Percentiles rank a stretch among this genome's conserved stretches.
These are phyloP conservation scores for Luffa aegyptiaca DNA, from an alignment of 306 rosid genomes.

Conservation along the genomic window DNA sequence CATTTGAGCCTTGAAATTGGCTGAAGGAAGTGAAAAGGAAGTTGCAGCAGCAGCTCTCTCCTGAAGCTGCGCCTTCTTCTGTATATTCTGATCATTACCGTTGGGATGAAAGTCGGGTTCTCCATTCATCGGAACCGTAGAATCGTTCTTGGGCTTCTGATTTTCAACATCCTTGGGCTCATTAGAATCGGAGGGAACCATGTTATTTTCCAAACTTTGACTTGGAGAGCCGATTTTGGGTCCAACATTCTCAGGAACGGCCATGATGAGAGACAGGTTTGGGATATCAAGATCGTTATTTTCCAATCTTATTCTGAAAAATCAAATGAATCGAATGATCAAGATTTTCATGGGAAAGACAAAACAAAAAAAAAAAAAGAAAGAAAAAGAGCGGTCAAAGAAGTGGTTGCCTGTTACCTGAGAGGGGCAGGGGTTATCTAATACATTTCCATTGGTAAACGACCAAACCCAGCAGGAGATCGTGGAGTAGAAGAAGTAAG, in stretches of 20 bases:
- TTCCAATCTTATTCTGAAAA: neutral
- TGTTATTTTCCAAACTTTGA: slow-evolving; percentile 49
- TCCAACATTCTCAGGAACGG: slow-evolving; percentile 75
- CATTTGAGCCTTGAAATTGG: slow-evolving; percentile 39
- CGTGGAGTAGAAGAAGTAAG: neutral
- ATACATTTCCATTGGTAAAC: neutral
- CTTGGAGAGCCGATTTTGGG: slow-evolving; percentile 11
- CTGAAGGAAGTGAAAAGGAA: slow-evolving; percentile 26
- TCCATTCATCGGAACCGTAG: slow-evolving; percentile 17
- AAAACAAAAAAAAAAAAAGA: neutral
- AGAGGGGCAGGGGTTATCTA: neutral
- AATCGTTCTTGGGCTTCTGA: slow-evolving; percentile 46
- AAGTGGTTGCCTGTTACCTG: neutral
- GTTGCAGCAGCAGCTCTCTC: slow-evolving; percentile 22
- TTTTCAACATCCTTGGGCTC: slow-evolving; percentile 39
- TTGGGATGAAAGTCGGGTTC: slow-evolving; percentile 33
- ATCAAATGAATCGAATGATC: neutral
- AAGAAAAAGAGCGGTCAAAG: neutral
- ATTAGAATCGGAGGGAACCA: slow-evolving; percentile 39
- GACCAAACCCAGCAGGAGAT: neutral
- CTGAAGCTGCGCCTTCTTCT: slow-evolving; percentile 27
- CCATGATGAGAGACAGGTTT: slow-evolving; percentile 43
- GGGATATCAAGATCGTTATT: neutral
- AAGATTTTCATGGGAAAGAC: no score
- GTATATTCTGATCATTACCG: slow-evolving; percentile 38